Base-by-base conservation (phyloP, 2,329 filamentous ascomycete species). In the Cladosporium sp. region DNA sequence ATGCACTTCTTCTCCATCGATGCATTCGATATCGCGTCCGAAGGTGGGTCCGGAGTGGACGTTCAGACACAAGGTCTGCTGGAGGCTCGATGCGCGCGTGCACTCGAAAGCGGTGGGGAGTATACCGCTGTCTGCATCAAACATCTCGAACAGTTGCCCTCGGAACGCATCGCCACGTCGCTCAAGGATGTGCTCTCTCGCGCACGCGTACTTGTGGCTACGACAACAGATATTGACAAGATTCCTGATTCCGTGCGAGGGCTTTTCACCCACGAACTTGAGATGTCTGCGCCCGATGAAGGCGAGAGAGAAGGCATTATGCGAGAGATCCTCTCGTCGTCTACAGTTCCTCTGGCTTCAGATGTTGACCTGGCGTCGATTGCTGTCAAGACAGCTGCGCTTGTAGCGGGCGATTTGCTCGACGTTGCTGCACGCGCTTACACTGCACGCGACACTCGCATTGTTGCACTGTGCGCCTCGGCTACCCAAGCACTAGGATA, bases 211-310 rank as follows among this genome's bases (percentile, higher is more conserved):
- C 80, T 99, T 26, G 89, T 99, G 71, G 94, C 95, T 0, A 99
- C 95, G 0, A 97, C 94, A 0, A 97, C 93, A 7, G 94, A 98
- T 70, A 88, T 97, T 0, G 95, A 98, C 75, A 96, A 98, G 77
- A 87, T 99, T 1, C 91, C 94, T 0, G 93, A 97, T 72, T 91
- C 91, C 0, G 89, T 98, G 23, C 88, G 95, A 62, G 92, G 92
- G 13, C 83, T 98, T 2, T 98, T 99, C 76, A 97, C 93, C 0
- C 94, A 99, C 73, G 95, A 99, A 77, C 84, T 99, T 49, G 94
- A 98, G 74, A 92, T 99, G 86, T 87, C 84, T 53, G 95, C 95
- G 0, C 95, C 95, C 0, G 93, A 98, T 71, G 95, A 99, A 76
- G 88, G 88, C 28, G 94, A 98, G 78, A 85, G 95, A 79, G 93